A percentile compares a stretch with the other conserved stretches of the same genome.
Evolutionary conservation across 2,329 filamentous ascomycete species (phyloP).

Genomic region (Fusarium sp.): DNA sequence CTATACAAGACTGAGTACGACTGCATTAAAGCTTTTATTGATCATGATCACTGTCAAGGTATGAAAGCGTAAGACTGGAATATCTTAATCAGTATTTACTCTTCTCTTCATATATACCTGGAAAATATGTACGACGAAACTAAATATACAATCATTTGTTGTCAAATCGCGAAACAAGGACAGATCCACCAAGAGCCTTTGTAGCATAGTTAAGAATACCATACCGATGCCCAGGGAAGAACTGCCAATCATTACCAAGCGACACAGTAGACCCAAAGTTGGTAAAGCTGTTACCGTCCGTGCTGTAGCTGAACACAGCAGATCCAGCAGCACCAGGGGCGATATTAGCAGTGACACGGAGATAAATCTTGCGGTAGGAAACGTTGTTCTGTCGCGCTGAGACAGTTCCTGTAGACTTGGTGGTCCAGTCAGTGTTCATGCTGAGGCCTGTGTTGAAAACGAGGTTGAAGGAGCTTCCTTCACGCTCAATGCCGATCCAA

Average conservation of each 20-base stretch:
- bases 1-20: not conserved
- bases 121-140: not conserved
- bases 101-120: not conserved
- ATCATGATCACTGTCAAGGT: not conserved
- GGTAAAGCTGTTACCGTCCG: not conserved
- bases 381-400: not conserved
- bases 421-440: conserved; percentile 10
- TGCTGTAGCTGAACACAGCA: conserved; percentile 9
- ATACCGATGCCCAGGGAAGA: conserved; percentile 5
- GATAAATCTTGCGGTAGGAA: conserved; percentile 6
- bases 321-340: not conserved
- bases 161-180: not conserved
- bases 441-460: not conserved
- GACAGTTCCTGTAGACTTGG: not conserved
- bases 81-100: accelerated
- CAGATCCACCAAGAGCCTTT: not conserved
- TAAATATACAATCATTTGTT: not conserved
- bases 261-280: not conserved
- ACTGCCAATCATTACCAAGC: conserved; percentile 10
- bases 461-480: conserved; percentile 4
- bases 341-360: not conserved
- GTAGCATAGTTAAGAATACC: conserved; percentile 11
- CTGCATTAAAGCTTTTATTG: not conserved
- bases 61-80: not conserved
- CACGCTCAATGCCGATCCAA: conserved; percentile 7